Conservation (phyloP, 2,329 filamentous ascomycete species). For the Clonostachys sp. region DNA sequence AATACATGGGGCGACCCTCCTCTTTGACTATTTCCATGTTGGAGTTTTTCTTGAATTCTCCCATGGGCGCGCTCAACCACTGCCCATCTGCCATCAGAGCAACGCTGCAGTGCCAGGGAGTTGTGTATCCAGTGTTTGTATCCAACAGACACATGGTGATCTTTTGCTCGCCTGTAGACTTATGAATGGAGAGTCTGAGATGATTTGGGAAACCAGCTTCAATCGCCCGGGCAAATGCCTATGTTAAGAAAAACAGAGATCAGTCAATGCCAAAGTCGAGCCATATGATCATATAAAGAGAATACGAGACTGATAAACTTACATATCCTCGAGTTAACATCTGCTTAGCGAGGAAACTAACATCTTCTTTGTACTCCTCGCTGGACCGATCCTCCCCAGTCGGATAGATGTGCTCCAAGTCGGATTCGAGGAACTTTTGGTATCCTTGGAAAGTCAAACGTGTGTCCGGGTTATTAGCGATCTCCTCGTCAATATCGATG, state of each 20-base stretch:
- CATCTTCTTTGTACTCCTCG: conserved; percentile 14
- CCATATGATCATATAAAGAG: too few species aligned
- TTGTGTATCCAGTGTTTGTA: conserved; percentile 12
- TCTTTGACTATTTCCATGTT: conserved; percentile 12
- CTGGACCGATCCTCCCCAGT: conserved; percentile 8
- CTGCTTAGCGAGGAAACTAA: conserved; percentile 19
- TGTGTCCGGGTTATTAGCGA: conserved; percentile 16
- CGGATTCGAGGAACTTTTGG: conserved; percentile 17
- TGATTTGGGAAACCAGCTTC: conserved; percentile 14
- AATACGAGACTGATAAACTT: too few species aligned
- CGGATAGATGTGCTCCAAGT: conserved; percentile 18
- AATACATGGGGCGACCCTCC: conserved; percentile 8
- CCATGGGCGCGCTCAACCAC: conserved; percentile 15
- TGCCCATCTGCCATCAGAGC: conserved; percentile 11
- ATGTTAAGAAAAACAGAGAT: too few species aligned
- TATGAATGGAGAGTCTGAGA: conserved; percentile 20
- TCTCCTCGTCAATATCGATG: conserved; percentile 17
- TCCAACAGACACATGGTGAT: not conserved
- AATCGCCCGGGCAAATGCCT: conserved; percentile 17
- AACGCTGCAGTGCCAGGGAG: conserved; percentile 21
- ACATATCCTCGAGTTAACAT: conserved; percentile 21
- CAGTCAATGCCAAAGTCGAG: too few species aligned
- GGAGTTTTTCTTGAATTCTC: conserved; percentile 13
- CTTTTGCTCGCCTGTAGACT: conserved; percentile 12
- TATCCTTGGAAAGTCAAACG: conserved; percentile 21